phyloP scores from a whole-genome alignment of 441 rosid genomes.

The Erodium chrysanthum region DNA sequence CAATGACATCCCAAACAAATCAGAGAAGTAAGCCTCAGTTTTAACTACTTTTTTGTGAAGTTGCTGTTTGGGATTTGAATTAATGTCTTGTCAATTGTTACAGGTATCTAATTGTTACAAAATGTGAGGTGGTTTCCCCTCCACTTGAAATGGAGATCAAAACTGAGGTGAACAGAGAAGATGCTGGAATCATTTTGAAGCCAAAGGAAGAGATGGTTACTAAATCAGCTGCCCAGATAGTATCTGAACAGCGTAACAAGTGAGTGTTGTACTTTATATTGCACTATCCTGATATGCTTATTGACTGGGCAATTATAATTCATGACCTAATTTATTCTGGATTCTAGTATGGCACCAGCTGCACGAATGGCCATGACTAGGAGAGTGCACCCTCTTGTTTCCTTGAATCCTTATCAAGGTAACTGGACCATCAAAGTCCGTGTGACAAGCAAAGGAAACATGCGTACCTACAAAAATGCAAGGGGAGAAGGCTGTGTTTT shows the following conservation, averaged over 20 bases:
- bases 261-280: constrained; percentile 22
- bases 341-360: constrained; percentile 60
- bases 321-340: not conserved
- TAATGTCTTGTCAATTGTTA: constrained; percentile 6
- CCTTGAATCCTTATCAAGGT: constrained; percentile 95
- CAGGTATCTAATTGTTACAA: constrained; percentile 56
- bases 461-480: constrained; percentile 72
- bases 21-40: constrained; percentile 45
- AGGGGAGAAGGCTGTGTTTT: constrained; percentile 97
- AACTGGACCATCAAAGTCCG: constrained; percentile 87
- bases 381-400: constrained; percentile 84
- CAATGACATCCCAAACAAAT: constrained; percentile 68
- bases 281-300: not conserved
- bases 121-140: constrained; percentile 59
- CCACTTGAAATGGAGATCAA: constrained; percentile 55
- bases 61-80: not conserved
- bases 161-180: constrained; percentile 24
- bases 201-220: constrained; percentile 56
- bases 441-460: constrained; percentile 71
- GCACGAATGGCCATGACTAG: constrained; percentile 82
- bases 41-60: too few species aligned
- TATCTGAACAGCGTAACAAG: constrained; percentile 59
- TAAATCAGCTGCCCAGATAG: constrained; percentile 85
- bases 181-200: constrained; percentile 35
- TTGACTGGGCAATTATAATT: not conserved